phyloP scores from a whole-genome alignment of 23 red algal species.

The Gracilaria caudata region DNA sequence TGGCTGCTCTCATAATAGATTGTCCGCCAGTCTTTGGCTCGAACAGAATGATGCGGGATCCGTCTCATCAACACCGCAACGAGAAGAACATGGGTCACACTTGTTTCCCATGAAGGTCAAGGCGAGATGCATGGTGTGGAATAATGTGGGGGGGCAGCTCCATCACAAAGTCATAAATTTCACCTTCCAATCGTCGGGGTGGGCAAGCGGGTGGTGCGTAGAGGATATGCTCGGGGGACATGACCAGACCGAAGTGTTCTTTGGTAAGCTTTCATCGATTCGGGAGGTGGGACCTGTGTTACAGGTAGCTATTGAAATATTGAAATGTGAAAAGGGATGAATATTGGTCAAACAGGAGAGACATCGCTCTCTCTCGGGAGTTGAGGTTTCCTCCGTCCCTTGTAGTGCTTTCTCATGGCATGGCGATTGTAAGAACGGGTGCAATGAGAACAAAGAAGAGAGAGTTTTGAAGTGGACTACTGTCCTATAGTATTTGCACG shows the following conservation, averaged over 20 bases:
- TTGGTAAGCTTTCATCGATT: neutral
- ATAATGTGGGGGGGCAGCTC: constrained; percentile 20
- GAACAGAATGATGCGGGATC: constrained; percentile 9
- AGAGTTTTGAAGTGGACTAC: no score
- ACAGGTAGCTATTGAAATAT: constrained; percentile 10
- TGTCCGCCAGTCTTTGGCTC: constrained; percentile 38
- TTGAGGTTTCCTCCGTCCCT: neutral
- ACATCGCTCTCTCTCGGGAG: neutral
- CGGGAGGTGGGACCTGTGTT: neutral
- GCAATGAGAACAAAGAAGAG: no score
- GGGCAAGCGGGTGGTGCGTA: constrained; percentile 35
- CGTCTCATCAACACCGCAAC: neutral
- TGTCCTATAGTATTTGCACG: no score
- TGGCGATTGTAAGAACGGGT: no score
- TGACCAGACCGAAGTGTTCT: neutral
- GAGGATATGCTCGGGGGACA: constrained; percentile 21
- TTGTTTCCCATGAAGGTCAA: constrained; percentile 36
- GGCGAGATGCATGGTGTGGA: constrained; percentile 35
- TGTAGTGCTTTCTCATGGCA: no score
- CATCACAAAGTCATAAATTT: constrained; percentile 1
- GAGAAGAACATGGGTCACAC: neutral
- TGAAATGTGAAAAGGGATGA: constrained; percentile 34
- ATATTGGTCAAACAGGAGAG: neutral
- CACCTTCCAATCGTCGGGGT: constrained; percentile 14
- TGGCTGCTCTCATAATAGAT: neutral